Evolutionary conservation across 805 yeast species (phyloP), one percentile per base, ranked within the genome.

Genomic region (Kodamaea jinghongensis): DNA sequence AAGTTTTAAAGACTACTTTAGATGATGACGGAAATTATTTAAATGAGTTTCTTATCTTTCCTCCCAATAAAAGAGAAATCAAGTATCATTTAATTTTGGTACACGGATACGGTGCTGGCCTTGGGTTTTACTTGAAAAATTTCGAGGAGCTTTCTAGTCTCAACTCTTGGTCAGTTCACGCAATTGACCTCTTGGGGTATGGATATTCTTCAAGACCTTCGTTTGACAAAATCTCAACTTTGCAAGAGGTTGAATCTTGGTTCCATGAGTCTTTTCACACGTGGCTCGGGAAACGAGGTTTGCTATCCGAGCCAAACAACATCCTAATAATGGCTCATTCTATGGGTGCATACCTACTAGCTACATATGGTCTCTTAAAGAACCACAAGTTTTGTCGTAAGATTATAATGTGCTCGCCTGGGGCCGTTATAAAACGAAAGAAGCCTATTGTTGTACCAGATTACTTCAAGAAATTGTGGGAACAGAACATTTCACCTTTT

Each of bases 171-270:
- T 75, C 82, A 40, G 69, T 90, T 32, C 96, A 88, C 63, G 86
- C 96, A 0, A 74, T 91, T 2, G 99, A 91, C 55, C 63, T 90
- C 40, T 73, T 88, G 2, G 99, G 99, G 0, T 91, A 86, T 61
- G 99, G 98, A 1, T 79, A 86, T 42, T 85, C 95, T 1, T 78
- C 95, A 1, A 72, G 98, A 46, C 95, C 95, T 1, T 67, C 71
- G 34, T 87, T 86, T 55, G 73, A 74, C 27, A 47, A 49, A 10
- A 56, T 55, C n/a, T 65, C 64, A 4, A 65, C 73, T 28, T 69
- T 79, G 31, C 50, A 60, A 3, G 66, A 67, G 34, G 78, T 83
- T 8, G 89, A 83, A 51, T 54, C 60, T 13, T 80, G 81, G 75
- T 84, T 83, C 52, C 76, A 78, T 37, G 79, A 81, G 34, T 75